phyloP scores from a whole-genome alignment of 129 eudicot genomes.

The Ambrosia artemisiifolia region DNA sequence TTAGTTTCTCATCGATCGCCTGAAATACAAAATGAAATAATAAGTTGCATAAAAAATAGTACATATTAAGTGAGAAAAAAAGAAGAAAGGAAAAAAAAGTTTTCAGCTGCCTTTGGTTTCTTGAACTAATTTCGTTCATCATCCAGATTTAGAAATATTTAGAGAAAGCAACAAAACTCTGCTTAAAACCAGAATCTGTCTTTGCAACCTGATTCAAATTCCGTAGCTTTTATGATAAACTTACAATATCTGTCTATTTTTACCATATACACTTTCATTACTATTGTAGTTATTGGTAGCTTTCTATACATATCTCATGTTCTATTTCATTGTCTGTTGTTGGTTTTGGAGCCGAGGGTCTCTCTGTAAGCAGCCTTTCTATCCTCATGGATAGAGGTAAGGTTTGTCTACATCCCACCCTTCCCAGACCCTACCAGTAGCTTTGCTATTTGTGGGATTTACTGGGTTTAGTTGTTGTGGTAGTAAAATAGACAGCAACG shows the following conservation, averaged over 20 bases:
- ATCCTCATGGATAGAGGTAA: too few relatives aligned
- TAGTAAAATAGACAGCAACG: not conserved
- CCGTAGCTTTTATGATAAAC: not conserved
- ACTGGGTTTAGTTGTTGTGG: too few relatives aligned
- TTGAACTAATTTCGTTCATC: conserved; percentile 2
- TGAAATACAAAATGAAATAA: conserved; percentile 27
- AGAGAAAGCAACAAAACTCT: not conserved
- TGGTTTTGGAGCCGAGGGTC: too few relatives aligned
- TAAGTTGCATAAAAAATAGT: conserved; percentile 1
- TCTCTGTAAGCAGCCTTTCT: too few relatives aligned
- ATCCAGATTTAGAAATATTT: conserved; percentile 1
- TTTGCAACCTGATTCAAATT: conserved; percentile 1
- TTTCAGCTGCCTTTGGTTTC: conserved; percentile 1
- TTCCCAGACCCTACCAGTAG: too few relatives aligned
- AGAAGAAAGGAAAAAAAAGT: not conserved
- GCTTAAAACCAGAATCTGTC: conserved; percentile 5
- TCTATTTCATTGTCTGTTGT: too few relatives aligned
- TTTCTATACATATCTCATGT: too few relatives aligned
- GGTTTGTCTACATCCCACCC: too few relatives aligned
- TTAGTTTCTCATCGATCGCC: conserved; percentile 98
- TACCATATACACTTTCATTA: too few relatives aligned
- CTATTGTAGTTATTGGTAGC: too few relatives aligned
- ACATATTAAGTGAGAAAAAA: conserved; percentile 1
- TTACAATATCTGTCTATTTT: not conserved
- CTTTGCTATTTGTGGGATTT: too few relatives aligned